Conservation (phyloP, 345 rosid genomes). For the Euphorbia tirucalli region DNA sequence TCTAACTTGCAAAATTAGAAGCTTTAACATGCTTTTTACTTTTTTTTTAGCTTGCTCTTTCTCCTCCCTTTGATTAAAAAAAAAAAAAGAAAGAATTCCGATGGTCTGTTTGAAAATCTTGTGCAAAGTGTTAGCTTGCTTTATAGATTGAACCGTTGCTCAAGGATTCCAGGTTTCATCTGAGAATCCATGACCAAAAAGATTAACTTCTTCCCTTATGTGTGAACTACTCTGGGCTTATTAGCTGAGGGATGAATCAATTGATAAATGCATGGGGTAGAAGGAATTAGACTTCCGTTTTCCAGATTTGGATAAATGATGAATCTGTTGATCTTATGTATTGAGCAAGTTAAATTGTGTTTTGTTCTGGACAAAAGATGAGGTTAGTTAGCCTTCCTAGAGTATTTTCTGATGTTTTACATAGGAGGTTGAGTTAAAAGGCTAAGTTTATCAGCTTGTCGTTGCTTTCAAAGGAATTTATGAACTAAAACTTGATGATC, state of each 20-base stretch:
- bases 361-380: neutral
- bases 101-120: slow-evolving; percentile 10
- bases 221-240: neutral
- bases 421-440: neutral
- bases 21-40: slow-evolving; percentile 2
- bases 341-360: slow-evolving; percentile 1
- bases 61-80: too few species aligned
- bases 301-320: slow-evolving; percentile 20
- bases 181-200: slow-evolving; percentile 7
- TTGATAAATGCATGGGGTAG: neutral
- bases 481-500: neutral
- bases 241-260: neutral
- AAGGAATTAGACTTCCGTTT: neutral
- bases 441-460: slow-evolving; percentile 5
- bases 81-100: slow-evolving; percentile 12
- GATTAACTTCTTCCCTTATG: neutral
- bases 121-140: slow-evolving; percentile 18
- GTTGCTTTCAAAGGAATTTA: neutral
- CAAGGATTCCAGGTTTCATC: neutral
- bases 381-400: slow-evolving; percentile 9
- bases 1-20: neutral
- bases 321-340: neutral
- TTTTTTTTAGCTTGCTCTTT: too few species aligned
- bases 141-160: slow-evolving; percentile 12
- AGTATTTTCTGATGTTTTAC: slow-evolving; percentile 5